Conservation (phyloP, 2,329 filamentous ascomycete genomes). For the Paecilomyces variotii region DNA sequence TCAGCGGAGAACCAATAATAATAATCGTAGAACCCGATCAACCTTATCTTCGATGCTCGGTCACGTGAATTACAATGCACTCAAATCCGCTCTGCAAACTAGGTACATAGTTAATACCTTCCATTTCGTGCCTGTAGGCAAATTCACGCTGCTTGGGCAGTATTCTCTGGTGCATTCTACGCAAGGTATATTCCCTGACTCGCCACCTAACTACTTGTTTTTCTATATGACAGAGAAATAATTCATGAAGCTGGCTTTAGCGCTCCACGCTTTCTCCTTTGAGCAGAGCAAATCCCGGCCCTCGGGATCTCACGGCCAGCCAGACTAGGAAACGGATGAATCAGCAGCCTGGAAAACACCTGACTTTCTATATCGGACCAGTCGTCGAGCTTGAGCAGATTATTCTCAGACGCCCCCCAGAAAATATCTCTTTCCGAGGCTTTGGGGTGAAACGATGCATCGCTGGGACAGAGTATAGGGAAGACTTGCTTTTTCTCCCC, state of each 20-base stretch:
- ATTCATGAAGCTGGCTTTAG: not conserved
- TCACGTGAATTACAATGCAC: no score
- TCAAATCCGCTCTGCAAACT: no score
- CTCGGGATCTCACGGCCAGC: conserved; percentile 19
- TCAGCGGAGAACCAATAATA: no score
- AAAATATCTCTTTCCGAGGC: not conserved
- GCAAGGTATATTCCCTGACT: not conserved
- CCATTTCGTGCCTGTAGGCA: no score
- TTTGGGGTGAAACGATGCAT: not conserved
- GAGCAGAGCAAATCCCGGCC: conserved; percentile 25
- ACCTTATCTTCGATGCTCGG: no score
- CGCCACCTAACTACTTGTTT: no score
- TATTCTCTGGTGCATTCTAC: not conserved
- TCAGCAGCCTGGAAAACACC: conserved; percentile 16
- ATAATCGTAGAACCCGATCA: no score
- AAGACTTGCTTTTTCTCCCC: not conserved
- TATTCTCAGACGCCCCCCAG: not conserved
- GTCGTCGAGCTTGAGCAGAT: conserved; percentile 9
- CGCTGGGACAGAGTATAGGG: not conserved
- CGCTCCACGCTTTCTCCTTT: conserved; percentile 11
- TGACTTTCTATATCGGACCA: conserved; percentile 23
- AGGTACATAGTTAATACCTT: no score
- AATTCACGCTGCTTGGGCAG: no score
- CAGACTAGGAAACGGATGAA: conserved; percentile 17
- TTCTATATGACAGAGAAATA: not conserved